Evolutionary conservation across 148 eudicot genomes (phyloP), one percentile per base, ranked within the genome.

Genomic region (Fagopyrum homotropicum): DNA sequence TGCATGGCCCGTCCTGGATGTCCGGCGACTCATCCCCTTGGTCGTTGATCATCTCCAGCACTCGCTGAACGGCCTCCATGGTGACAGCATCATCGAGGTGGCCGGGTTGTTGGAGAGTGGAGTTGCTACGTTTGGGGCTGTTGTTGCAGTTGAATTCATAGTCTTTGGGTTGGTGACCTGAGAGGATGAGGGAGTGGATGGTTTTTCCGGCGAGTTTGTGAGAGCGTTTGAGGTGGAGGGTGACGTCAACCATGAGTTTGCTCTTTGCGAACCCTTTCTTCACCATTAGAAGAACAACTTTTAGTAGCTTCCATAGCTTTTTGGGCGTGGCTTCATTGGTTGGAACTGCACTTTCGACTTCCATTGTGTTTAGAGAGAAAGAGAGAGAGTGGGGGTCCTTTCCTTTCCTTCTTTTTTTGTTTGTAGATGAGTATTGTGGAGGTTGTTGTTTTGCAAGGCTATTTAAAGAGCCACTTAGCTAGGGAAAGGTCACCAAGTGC

Each of bases 61-160:
- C 88, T 44, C 77, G 77, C 9, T 81, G 86, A 1, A 82, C 83
- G 2, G 84, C 84, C 1, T 29, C 74, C 3, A 84, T 60, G 17
- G 84, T 76, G 5, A 77, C 55, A 2, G 82, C 79, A 61, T 81
- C 80, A 45, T 83, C 82, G 7, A 47, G 75, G 1, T 77, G 73
- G 66, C 73, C 46, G 30, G 46, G 57, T 51, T 76, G 19, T 78
- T 70, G 49, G 76, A 82, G 69, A n/a, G 45, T 17, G 4, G 64
- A 22, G 4, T 64, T 64, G 45, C 8, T 0, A 15, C 70, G 70
- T 5, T 79, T 82, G 0, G 93, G 97, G 79, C 82, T 91, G 78
- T 83, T 87, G 70, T 86, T 85, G 70, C 90, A 91, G 79, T 90
- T 89, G 82, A 91, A 91, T 75, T 91, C 93, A 69, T 91, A 88